Base-by-base conservation (phyloP, 2,329 filamentous ascomycete genomes). In the Penicillium nordicum region DNA sequence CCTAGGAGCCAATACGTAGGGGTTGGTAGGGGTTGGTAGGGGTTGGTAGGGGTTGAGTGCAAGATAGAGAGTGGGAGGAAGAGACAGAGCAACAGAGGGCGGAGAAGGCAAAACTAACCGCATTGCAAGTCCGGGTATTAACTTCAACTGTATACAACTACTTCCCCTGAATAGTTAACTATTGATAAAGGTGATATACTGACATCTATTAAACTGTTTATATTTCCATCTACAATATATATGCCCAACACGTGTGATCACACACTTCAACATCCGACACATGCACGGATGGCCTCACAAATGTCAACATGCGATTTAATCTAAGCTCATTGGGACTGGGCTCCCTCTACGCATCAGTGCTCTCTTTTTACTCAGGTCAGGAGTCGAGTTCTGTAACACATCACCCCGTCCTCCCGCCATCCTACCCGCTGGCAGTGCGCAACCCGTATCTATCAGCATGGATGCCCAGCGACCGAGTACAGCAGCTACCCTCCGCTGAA, bases 371-470 rank as follows among this genome's bases (percentile, higher is more conserved):
- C 21, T 53, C 51, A 2, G 7, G 7, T 8, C 53, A 57, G n/a
- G 18, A 60, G 2, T 48, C 55, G 29, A 55, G 44, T 5, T 34
- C 37, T 18, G 32, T 71, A 42, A 55, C 34, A 3, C 57, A 71
- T 55, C 57, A 61, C 12, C 69, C 71, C 23, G 64, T 71, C 5
- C 57, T 67, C 25, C 75, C 76, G 9, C 76, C 76, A 5, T 77
- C 76, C 1, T 78, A 77, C 60, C 76, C 76, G 2, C 59, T 78
- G 44, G 76, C 76, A 10, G 76, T 78, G 16, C 71, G 72, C 37
- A 77, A 73, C 56, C 75, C 75, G 36, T 78, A 77, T 58, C 67
- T 77, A 16, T 77, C 74, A 48, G 64, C 72, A 63, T 79, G 77
- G 77, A 71, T 79, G 59, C 76, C 76, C 14, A 72, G 75, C 42